Evolutionary conservation across 2,329 filamentous ascomycete species (phyloP).

Genomic region (Epichloe hybrida): DNA sequence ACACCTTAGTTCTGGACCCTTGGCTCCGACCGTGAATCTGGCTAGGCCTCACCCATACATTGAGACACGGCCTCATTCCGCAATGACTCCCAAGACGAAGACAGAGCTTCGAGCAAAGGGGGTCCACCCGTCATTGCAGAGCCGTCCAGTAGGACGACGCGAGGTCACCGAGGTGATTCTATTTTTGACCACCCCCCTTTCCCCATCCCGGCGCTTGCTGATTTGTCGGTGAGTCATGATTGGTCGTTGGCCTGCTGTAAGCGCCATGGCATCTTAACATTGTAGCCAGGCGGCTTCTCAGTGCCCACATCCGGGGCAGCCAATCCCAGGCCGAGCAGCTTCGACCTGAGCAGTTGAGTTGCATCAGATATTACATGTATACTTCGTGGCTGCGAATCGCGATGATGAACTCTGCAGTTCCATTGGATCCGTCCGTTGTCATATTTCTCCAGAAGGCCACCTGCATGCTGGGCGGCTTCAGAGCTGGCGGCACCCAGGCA

Average conservation of each 20-base stretch:
- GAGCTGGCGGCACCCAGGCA: neutral
- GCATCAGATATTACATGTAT: neutral
- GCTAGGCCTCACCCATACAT: no score
- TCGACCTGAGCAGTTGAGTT: neutral
- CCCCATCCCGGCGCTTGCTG: neutral
- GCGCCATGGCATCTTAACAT: neutral
- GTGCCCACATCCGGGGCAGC: neutral
- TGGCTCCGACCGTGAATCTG: no score
- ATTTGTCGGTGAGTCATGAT: neutral
- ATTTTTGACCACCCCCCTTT: neutral
- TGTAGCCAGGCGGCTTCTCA: neutral
- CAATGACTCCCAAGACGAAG: no score
- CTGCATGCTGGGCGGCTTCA: neutral
- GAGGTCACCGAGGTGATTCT: neutral
- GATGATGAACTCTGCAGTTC: conserved; percentile 7
- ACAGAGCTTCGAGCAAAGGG: no score
- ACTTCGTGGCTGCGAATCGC: conserved; percentile 6
- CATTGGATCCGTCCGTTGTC: neutral
- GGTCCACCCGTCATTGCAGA: no score
- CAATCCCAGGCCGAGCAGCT: neutral
- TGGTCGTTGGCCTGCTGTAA: conserved; percentile 2
- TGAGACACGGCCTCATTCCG: no score
- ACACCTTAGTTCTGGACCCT: no score
- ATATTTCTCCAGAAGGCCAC: neutral
- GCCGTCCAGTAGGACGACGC: no score